Conservation (phyloP, 371 early-diverging fungal species). For the Ordospora pajunii region DNA sequence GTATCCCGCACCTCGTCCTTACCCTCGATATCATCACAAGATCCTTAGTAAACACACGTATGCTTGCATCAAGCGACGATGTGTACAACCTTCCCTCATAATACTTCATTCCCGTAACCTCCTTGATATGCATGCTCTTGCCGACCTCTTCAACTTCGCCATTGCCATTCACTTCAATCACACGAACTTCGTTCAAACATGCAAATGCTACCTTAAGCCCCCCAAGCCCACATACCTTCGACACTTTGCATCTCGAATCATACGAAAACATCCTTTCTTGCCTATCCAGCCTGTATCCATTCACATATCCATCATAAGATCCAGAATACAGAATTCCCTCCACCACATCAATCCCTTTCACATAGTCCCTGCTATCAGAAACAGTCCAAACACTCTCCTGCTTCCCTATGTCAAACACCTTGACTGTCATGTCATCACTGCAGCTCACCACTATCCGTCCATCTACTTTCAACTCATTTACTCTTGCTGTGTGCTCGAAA, state of each 20-base stretch:
- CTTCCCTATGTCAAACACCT: slow-evolving; percentile 17
- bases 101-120: slow-evolving; percentile 18
- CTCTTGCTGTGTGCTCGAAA: slow-evolving; percentile 30
- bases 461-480: slow-evolving; percentile 21
- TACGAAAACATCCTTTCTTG: not conserved
- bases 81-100: slow-evolving; percentile 25
- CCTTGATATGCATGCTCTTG: slow-evolving; percentile 24
- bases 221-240: not conserved
- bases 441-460: slow-evolving; percentile 12
- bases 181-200: slow-evolving; percentile 10
- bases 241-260: not conserved
- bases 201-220: not conserved
- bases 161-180: not conserved
- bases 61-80: slow-evolving; percentile 26
- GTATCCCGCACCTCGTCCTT: slow-evolving; percentile 6
- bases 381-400: slow-evolving; percentile 15
- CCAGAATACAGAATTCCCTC: slow-evolving; percentile 23
- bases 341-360: not conserved
- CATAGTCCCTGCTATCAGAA: not conserved
- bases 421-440: slow-evolving; percentile 30
- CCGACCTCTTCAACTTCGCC: not conserved
- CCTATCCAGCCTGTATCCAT: not conserved
- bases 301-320: slow-evolving; percentile 1
- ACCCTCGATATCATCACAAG: slow-evolving; percentile 25
- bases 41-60: slow-evolving; percentile 14